Base-by-base conservation (phyloP, 805 yeast species). In the Scheffersomyces ergatensis region DNA sequence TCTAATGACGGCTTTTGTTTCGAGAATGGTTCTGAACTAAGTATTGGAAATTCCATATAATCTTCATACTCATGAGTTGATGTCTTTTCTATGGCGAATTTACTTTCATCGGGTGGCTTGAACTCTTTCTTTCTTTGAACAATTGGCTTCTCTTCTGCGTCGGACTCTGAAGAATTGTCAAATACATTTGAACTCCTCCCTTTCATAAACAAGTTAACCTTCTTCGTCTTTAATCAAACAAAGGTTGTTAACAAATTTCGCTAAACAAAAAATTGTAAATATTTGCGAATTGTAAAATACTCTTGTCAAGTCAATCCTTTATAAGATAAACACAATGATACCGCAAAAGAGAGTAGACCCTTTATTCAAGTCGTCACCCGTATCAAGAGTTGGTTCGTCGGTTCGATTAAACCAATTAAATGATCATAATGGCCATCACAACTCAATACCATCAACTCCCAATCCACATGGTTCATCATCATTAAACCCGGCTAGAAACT, bases 331-430 rank as follows among this genome's bases (percentile, higher is more conserved):
- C 5, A 25, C 16, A 14, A 63, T 63, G 68, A 39, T 58, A 37
- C 61, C 67, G 19, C 56, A 54, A 36, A 59, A 55, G 38, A 57
- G 51, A 40, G 43, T 43, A 11, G 66, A 63, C 19, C 50, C 51
- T 26, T 47, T 60, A 12, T 55, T 58, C 45, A 53, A 48, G 29
- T 60, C 71, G 15, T 57, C 55, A 11, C 71, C 73, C 1, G 61
- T 63, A 16, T 61, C 72, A 1, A 55, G 74, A 13, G 67, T 65
- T 14, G 52, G 57, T 2, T 67, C 72, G 15, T 50, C 69, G 1
- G 49, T 48, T 24, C 47, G 70, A 14, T 43, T 69, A 21, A 62
- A 53, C 39, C 66, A 62, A 33, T 39, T 58, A 16, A 1, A 46
- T 51, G 9, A 38, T 43, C 3, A 34, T 5, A 19, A 12, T 34